These are phyloP conservation scores for Zhuliangozyma blackwelliae DNA, from an alignment of 1,139 yeast species.

Conservation along the genomic window DNA sequence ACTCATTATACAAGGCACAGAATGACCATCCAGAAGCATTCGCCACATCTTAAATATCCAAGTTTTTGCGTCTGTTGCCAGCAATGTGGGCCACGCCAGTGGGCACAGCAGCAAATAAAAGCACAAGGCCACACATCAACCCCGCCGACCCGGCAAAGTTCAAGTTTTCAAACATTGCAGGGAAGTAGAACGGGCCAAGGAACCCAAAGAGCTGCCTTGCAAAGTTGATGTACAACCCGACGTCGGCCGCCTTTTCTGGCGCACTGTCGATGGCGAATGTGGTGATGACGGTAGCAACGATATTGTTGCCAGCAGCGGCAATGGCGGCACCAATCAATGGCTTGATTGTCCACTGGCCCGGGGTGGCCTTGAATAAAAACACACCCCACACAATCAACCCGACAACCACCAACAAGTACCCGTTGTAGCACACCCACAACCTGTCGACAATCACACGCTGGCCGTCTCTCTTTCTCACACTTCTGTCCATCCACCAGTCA, in stretches of 20 bases:
- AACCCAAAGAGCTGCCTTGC: slow-evolving; percentile 17
- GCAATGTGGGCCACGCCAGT: slow-evolving; percentile 7
- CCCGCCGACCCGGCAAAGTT: slow-evolving; percentile 13
- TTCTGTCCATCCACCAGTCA: slow-evolving; percentile 21
- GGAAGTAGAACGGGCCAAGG: slow-evolving; percentile 23
- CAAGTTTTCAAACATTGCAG: slow-evolving; percentile 18
- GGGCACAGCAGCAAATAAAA: slow-evolving; percentile 8
- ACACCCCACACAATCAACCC: slow-evolving; percentile 23
- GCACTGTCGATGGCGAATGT: slow-evolving; percentile 16
- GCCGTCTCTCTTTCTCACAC: slow-evolving; percentile 12
- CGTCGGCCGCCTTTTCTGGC: slow-evolving; percentile 14
- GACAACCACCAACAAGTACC: slow-evolving; percentile 16
- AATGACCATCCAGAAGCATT: too few species aligned
- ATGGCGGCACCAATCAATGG: slow-evolving; percentile 23
- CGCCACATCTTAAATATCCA: too few species aligned
- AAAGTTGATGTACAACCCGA: slow-evolving; percentile 14
- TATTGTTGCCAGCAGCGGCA: slow-evolving; percentile 22
- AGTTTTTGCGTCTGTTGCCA: slow-evolving; percentile 8
- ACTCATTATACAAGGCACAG: too few species aligned
- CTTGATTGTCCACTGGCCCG: slow-evolving; percentile 18
- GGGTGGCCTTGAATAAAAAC: slow-evolving; percentile 14
- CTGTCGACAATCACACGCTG: slow-evolving; percentile 16
- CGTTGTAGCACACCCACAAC: slow-evolving; percentile 18
- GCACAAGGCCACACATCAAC: slow-evolving; percentile 12
- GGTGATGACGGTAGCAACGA: slow-evolving; percentile 18